Evolutionary conservation across 163 green algal species (phyloP).

Genomic region (Smithsoniella earleae): DNA sequence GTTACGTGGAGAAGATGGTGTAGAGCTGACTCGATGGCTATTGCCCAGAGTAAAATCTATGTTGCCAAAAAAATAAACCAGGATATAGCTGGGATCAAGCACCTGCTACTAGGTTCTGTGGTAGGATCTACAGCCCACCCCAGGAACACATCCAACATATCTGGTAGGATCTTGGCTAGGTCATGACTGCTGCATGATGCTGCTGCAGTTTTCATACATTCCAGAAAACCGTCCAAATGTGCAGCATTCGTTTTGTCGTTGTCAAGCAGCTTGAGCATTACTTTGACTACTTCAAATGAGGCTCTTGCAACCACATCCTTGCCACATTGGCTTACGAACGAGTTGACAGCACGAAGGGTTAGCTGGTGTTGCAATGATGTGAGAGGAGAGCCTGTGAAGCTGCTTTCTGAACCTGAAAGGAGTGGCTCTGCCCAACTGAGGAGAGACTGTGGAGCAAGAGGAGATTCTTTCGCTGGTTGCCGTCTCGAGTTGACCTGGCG

Average conservation of each 20-base stretch:
- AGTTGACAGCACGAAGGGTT: background rate
- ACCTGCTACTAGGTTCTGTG: background rate
- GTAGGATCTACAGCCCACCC: conserved; percentile 27
- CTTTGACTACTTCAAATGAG: background rate
- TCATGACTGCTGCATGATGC: background rate
- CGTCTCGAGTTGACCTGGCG: too few relatives aligned
- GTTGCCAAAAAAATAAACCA: too few relatives aligned
- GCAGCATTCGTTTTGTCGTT: background rate
- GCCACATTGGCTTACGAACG: background rate
- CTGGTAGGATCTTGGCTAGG: background rate
- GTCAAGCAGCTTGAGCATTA: background rate
- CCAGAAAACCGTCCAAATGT: background rate
- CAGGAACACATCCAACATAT: conserved; percentile 20
- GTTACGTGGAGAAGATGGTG: too few relatives aligned
- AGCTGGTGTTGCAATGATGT: background rate
- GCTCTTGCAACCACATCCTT: background rate
- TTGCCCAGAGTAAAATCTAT: too few relatives aligned
- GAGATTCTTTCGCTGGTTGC: too few relatives aligned
- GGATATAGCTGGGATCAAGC: background rate
- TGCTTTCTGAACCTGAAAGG: background rate
- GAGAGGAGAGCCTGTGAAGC: background rate
- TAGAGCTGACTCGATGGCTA: too few relatives aligned
- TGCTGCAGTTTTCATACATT: background rate
- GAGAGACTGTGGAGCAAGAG: background rate
- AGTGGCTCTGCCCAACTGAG: background rate